Conservation (phyloP, 805 yeast genomes). For the Kockiozyma suomiensis region DNA sequence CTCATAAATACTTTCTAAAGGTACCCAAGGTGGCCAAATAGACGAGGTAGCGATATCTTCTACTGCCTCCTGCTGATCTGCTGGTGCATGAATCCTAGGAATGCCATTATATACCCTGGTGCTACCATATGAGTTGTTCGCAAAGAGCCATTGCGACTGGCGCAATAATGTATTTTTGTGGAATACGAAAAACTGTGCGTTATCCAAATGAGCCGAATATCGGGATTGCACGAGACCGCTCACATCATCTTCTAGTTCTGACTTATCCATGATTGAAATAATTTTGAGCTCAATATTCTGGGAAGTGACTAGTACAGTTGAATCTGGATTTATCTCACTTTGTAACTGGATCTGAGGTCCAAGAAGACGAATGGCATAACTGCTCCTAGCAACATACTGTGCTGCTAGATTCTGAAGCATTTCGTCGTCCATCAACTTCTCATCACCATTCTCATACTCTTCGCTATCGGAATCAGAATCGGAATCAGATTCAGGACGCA, state of each 20-base stretch:
- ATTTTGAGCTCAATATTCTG: conserved; percentile 71
- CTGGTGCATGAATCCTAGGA: neutral
- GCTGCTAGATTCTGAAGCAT: conserved; percentile 42
- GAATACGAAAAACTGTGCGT: conserved; percentile 74
- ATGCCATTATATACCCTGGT: conserved; percentile 30
- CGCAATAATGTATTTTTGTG: conserved; percentile 51
- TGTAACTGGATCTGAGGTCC: conserved; percentile 83
- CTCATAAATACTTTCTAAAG: conserved; percentile 67
- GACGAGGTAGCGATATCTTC: conserved; percentile 12
- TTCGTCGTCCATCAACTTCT: conserved; percentile 26
- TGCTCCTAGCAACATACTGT: conserved; percentile 44
- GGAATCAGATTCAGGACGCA: neutral
- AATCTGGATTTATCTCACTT: conserved; percentile 53
- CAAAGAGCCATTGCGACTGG: conserved; percentile 48
- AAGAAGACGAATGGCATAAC: conserved; percentile 66
- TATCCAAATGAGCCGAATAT: conserved; percentile 64
- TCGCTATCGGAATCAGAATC: conserved; percentile 1
- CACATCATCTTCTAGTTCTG: conserved; percentile 48
- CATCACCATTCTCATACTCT: neutral
- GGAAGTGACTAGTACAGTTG: conserved; percentile 70
- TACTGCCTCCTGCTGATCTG: neutral
- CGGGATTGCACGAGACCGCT: conserved; percentile 62
- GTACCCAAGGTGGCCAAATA: conserved; percentile 91
- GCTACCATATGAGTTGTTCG: conserved; percentile 64
- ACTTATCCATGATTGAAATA: conserved; percentile 60